Evolutionary conservation across 306 rosid genomes (phyloP).

Genomic region (Trifolium fragiferum): DNA sequence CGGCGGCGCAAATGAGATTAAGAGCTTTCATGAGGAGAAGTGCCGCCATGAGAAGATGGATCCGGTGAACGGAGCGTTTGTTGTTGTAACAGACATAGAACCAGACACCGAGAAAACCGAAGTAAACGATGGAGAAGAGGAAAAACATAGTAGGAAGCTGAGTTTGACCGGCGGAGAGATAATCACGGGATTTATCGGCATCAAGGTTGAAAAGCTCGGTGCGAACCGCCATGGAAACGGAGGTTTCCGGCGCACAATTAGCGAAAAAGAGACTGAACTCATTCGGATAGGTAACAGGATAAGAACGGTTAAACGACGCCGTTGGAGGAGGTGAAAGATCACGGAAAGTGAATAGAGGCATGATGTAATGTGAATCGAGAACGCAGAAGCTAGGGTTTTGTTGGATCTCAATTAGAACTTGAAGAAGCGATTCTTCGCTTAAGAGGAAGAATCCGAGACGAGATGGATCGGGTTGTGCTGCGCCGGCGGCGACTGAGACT

Average conservation of each 20-base stretch:
- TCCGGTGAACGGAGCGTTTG: conserved; percentile 69
- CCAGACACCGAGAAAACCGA: conserved; percentile 69
- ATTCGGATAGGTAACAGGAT: conserved; percentile 64
- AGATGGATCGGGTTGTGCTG: conserved; percentile 43
- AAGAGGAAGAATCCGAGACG: conserved; percentile 87
- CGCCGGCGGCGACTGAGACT: conserved; percentile 52
- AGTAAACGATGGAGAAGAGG: conserved; percentile 59
- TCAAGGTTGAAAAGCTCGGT: conserved; percentile 77
- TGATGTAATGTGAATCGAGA: conserved; percentile 61
- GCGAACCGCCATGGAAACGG: conserved; percentile 73
- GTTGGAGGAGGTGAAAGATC: conserved; percentile 80
- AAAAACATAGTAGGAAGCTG: conserved; percentile 70
- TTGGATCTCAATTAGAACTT: conserved; percentile 83
- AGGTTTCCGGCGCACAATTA: conserved; percentile 68
- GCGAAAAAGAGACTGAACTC: conserved; percentile 83
- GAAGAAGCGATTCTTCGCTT: conserved; percentile 79
- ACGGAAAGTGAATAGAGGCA: conserved; percentile 62
- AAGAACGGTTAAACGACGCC: conserved; percentile 54
- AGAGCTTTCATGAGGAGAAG: conserved; percentile 76
- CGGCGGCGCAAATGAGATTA: conserved; percentile 79
- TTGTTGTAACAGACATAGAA: conserved; percentile 50
- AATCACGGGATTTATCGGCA: conserved; percentile 58
- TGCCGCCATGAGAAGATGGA: conserved; percentile 74
- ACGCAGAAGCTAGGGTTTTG: conserved; percentile 76
- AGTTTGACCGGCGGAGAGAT: conserved; percentile 83